These are phyloP conservation scores for Pseudocercospora eumusae DNA, from an alignment of 2,329 filamentous ascomycete genomes.

Conservation along the genomic window DNA sequence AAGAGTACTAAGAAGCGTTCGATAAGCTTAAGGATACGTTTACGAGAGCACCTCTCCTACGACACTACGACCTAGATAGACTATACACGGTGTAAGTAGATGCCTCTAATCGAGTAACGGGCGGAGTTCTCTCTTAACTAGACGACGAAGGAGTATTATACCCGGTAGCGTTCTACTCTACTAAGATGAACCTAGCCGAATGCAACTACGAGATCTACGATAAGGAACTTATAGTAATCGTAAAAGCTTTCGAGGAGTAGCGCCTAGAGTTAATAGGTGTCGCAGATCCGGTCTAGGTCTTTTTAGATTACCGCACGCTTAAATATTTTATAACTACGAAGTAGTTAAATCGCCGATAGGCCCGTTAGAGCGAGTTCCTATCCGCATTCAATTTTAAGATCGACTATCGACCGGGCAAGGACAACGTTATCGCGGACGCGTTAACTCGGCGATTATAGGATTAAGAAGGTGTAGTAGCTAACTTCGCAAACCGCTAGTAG, in stretches of 20 bases:
- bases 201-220: too few species aligned
- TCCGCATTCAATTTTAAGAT: too few species aligned
- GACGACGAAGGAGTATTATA: neutral
- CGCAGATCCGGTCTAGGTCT: conserved; percentile 24
- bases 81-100: conserved; percentile 2
- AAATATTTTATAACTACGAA: neutral
- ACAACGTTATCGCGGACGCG: too few species aligned
- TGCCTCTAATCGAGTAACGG: neutral
- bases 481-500: too few species aligned
- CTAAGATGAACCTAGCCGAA: conserved; percentile 30
- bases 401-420: too few species aligned
- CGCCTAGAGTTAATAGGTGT: conserved; percentile 25
- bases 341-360: neutral
- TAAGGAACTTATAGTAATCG: conserved; percentile 42
- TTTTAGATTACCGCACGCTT: conserved; percentile 15
- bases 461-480: too few species aligned
- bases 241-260: conserved; percentile 36
- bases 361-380: neutral
- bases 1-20: neutral
- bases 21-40: neutral
- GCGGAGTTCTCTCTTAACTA: neutral
- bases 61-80: neutral
- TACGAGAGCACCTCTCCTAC: neutral
- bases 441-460: too few species aligned
- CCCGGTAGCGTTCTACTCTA: conserved; percentile 33